Conservation (phyloP, 345 rosid species). For the Leavenworthia alabamica region DNA sequence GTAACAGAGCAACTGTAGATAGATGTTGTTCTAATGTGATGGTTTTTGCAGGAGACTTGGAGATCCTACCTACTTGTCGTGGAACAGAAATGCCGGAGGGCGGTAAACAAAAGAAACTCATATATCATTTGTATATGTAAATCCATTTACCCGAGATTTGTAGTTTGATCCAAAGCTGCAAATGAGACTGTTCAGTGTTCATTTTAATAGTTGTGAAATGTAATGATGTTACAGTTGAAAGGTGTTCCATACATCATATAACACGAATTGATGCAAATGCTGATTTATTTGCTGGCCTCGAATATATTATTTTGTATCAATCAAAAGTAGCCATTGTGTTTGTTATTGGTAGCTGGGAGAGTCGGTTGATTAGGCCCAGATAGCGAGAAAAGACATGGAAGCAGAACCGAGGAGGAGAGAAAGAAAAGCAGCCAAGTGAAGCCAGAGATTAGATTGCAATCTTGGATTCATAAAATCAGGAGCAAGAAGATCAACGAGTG, state of each 20-base stretch:
- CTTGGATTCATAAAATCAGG: slow-evolving; percentile 57
- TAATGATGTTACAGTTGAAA: slow-evolving; percentile 18
- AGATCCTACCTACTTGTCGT: slow-evolving; percentile 88
- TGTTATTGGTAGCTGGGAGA: background rate
- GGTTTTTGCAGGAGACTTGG: slow-evolving; percentile 66
- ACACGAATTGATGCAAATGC: background rate
- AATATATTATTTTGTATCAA: slow-evolving; percentile 16
- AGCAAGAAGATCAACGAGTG: slow-evolving; percentile 79
- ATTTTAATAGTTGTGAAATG: slow-evolving; percentile 10
- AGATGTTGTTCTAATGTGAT: background rate
- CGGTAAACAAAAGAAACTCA: slow-evolving; percentile 23
- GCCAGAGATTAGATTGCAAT: slow-evolving; percentile 44
- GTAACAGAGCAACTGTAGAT: background rate
- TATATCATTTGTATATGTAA: slow-evolving; percentile 2
- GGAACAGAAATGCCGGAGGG: slow-evolving; percentile 84
- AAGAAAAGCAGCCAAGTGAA: slow-evolving; percentile 48
- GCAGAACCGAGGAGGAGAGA: slow-evolving; percentile 55
- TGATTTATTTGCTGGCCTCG: slow-evolving; percentile 11
- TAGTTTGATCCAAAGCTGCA: slow-evolving; percentile 8
- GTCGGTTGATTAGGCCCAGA: slow-evolving; percentile 44
- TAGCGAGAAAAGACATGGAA: slow-evolving; percentile 62
- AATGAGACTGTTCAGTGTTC: slow-evolving; percentile 5
- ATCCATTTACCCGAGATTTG: slow-evolving; percentile 14
- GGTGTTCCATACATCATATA: background rate
- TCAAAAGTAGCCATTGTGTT: slow-evolving; percentile 4